Evolutionary conservation across 148 eudicot species (phyloP).

Genomic region (Dianthus caryophyllus): DNA sequence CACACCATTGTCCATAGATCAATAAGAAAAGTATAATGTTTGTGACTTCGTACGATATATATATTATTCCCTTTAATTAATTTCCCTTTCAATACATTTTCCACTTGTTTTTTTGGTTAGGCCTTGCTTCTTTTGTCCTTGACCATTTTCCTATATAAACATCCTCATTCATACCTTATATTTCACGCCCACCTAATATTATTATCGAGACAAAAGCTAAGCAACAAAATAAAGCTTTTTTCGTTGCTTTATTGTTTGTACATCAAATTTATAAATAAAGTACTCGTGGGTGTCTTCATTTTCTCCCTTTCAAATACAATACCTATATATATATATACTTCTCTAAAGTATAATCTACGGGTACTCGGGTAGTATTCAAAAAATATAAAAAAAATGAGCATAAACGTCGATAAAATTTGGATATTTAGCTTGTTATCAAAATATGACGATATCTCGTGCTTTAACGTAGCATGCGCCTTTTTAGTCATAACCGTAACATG

Average conservation of each 20-base stretch:
- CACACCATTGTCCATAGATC: no score
- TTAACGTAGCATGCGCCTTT: constrained; percentile 6
- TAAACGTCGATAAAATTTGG: constrained; percentile 30
- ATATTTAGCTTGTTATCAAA: constrained; percentile 29
- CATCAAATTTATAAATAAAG: no score
- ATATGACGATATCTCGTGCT: constrained; percentile 15
- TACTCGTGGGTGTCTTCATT: no score
- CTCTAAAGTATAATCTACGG: no score
- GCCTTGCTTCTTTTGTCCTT: neutral
- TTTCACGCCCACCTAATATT: neutral
- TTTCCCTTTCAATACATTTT: no score
- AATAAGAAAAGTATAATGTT: no score
- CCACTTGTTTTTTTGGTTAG: neutral
- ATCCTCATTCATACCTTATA: constrained; percentile 1
- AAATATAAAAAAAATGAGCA: no score
- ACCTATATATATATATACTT: no score
- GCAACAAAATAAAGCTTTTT: neutral
- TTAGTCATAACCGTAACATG: constrained; percentile 12
- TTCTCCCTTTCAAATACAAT: no score
- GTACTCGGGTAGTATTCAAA: no score
- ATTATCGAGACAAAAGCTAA: neutral
- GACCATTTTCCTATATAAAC: constrained; percentile 23
- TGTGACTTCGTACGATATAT: no score
- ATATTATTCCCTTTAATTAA: no score
- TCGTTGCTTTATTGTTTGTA: neutral